A percentile compares a stretch with the other conserved stretches of the same genome.
These are phyloP conservation scores for Pseudocercospora pini-densiflorae DNA, from an alignment of 2,329 filamentous ascomycete genomes.

Conservation along the genomic window DNA sequence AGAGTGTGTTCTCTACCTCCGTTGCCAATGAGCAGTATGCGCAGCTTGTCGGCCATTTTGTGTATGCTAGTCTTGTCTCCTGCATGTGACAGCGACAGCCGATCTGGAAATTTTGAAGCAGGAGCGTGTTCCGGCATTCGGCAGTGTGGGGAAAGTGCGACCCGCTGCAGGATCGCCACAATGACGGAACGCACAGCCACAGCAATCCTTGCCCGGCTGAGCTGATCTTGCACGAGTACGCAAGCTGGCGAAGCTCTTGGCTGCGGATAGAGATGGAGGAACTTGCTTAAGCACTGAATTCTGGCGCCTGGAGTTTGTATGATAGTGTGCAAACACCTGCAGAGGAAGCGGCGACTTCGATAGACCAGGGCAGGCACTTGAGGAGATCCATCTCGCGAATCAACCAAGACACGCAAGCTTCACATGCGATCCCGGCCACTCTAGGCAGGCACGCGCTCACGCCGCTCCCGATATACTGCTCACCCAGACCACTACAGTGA, in stretches of 20 bases:
- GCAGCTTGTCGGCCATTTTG: slow-evolving; percentile 48
- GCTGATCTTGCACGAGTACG: background rate
- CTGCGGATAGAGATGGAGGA: background rate
- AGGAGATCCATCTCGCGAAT: background rate
- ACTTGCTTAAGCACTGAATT: background rate
- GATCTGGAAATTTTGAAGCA: background rate
- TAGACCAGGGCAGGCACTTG: background rate
- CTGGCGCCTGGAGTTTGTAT: slow-evolving; percentile 3
- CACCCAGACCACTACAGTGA: background rate
- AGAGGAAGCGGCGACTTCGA: background rate
- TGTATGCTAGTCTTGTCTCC: slow-evolving; percentile 20
- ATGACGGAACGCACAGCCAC: background rate
- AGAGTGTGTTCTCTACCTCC: slow-evolving; percentile 94
- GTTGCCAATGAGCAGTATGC: slow-evolving; percentile 86
- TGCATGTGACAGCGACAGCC: background rate
- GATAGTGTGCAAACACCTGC: background rate
- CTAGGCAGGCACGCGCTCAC: slow-evolving; percentile 14
- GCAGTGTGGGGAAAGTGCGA: background rate
- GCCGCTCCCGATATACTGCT: background rate
- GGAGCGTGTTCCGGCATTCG: background rate
- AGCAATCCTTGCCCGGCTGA: background rate
- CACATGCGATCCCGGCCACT: slow-evolving; percentile 3
- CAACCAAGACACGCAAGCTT: background rate
- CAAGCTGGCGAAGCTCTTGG: background rate
- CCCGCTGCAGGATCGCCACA: background rate